Base-by-base conservation (phyloP, 306 rosid genomes). In the Begonia fuchsioides region DNA sequence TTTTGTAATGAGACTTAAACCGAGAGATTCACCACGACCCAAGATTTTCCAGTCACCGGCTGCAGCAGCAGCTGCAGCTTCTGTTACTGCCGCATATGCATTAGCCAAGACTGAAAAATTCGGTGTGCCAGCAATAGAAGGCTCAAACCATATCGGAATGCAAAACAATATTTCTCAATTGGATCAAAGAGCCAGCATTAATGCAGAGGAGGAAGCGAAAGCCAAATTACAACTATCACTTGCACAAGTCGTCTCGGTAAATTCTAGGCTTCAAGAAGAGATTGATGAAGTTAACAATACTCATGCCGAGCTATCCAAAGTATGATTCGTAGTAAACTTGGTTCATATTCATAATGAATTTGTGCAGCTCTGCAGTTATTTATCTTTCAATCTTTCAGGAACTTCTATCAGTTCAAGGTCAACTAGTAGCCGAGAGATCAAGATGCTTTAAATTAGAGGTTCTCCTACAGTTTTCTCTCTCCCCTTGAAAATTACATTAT, bases 31-130 rank as follows among this genome's bases (percentile, higher is more conserved):
- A 39, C 55, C 60, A 41, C 79, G 60, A 47, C 98, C 87, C 54
- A 92, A 92, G 73, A 92, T 92, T 58, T 82, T 82, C 67, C 96
- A 71, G 68, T 92, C 98, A 10, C 92, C 98, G 12, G 96, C 98
- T 0, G 98, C 98, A 0, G 98, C 98, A 0, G 98, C 98, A 0
- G 96, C 98, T 0, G 98, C 98, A 3, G 96, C 98, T 54, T 92
- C 98, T 58, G 98, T 92, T 52, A 73, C 81, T 62, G 94, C 93
- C 55, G 96, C 98, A 43, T 92, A 82, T 72, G 98, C 98, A 47
- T 72, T 92, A 52, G 72, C 81, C 54, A 85, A 81, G 67, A 67
- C 82, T 55, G 94, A 79, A 71, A 85, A 73, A 59, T 58, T 79
- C 52, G 79, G 84, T 73, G 70, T 62, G 51, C 15, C 59, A 5